phyloP scores from a whole-genome alignment of 345 rosid genomes.

The Laguncularia racemosa region DNA sequence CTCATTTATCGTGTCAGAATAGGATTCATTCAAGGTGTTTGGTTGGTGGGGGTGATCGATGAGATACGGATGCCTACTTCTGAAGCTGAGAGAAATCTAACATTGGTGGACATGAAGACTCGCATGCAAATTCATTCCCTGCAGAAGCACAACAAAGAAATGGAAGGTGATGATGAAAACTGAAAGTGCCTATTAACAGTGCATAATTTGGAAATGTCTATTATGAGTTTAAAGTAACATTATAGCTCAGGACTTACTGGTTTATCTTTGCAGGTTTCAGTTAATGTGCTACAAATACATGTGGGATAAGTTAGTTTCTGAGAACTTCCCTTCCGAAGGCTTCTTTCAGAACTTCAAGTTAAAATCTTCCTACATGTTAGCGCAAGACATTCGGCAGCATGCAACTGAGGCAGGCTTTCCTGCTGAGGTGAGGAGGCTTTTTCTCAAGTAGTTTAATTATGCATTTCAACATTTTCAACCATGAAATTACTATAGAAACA shows the following conservation, averaged over 20 bases:
- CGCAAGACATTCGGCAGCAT: conserved; percentile 50
- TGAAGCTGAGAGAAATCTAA: conserved; percentile 29
- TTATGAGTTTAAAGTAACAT: not conserved
- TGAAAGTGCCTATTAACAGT: too few relatives aligned
- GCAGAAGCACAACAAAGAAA: conserved; percentile 74
- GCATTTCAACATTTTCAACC: not conserved
- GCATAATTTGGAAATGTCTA: too few relatives aligned
- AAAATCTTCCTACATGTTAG: conserved; percentile 33
- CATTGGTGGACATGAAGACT: conserved; percentile 67
- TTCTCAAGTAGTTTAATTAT: not conserved
- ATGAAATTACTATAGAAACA: not conserved
- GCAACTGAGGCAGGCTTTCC: conserved; percentile 43
- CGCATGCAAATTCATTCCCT: conserved; percentile 52
- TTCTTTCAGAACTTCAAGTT: conserved; percentile 59
- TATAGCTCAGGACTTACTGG: not conserved
- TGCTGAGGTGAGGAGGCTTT: conserved; percentile 36
- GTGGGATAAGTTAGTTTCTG: conserved; percentile 60
- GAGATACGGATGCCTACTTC: conserved; percentile 48
- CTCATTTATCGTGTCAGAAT: conserved; percentile 34
- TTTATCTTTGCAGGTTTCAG: conserved; percentile 50
- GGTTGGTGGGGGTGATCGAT: conserved; percentile 70
- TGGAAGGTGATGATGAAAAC: conserved; percentile 58
- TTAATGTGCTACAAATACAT: conserved; percentile 78
- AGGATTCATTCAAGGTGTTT: conserved; percentile 53
- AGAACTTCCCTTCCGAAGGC: conserved; percentile 32